Evolutionary conservation across 1,139 yeast species (phyloP), one percentile per base, ranked within the genome.

Genomic region (Debaryomyces sp.): DNA sequence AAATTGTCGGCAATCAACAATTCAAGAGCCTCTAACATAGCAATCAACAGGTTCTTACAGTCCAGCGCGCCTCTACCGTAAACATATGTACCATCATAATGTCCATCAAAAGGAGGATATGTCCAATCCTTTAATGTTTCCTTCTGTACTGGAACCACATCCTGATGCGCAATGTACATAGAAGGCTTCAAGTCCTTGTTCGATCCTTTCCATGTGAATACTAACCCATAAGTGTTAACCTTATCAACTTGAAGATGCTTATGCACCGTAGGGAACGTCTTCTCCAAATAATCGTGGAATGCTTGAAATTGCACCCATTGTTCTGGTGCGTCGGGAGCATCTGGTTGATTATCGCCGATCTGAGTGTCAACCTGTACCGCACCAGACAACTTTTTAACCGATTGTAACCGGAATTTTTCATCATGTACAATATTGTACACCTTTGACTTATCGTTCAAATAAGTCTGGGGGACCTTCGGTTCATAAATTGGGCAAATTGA

Each of bases 141-240:
- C 24, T 68, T 63, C 58, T 83, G 84, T n/a, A 88, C 87, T 0
- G 96, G 96, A 12, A 89, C 96, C 4, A 85, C 89, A 61, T 89
- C 96, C 62, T 84, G 89, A 64, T 89, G 96, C 2, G 94, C 91
- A 66, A 85, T 78, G 39, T 88, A 70, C 64, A 89, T 62, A 12
- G 85, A 55, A 5, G 96, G 96, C 62, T 85, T 83, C 57, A 85
- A 70, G 2, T 59, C 51, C 5, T 63, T 40, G 50, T 83, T 68
- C 0, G 79, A 60, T 18, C 96, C 96, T 54, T 80, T 68, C 86
- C 89, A 82, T 12, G 85, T 79, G 59, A 71, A 80, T 18, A 87
- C 73, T 45, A 86, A 64, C 1, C 89, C 89, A 49, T 80, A 75
- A 26, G 78, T 72, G 59, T 86, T 85, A 48, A 85, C 81, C 33